phyloP scores from a whole-genome alignment of 2,329 filamentous ascomycete genomes.

The Aschersonia sp. region DNA sequence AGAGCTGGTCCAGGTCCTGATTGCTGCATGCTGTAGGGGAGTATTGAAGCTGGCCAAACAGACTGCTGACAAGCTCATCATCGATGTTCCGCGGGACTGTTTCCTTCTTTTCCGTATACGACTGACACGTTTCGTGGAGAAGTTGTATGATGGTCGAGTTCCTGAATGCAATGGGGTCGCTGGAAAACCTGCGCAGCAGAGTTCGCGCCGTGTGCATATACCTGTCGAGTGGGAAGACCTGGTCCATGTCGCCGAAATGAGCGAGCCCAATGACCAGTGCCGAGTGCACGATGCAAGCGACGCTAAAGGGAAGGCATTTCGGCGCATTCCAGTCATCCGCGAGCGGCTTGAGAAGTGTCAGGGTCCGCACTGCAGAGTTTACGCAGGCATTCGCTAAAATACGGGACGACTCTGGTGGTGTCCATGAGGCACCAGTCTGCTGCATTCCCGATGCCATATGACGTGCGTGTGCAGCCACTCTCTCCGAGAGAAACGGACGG shows the following conservation, averaged over 20 bases:
- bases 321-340: conserved; percentile 16
- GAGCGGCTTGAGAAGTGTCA: conserved; percentile 22
- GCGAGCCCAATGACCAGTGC: conserved; percentile 25
- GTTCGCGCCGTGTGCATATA: conserved; percentile 8
- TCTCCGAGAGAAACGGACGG: conserved; percentile 15
- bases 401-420: conserved; percentile 1
- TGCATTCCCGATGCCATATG: background rate
- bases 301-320: conserved; percentile 23
- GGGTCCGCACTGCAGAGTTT: conserved; percentile 14
- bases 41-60: too few relatives aligned
- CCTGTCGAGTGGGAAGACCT: conserved; percentile 10
- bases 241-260: conserved; percentile 25
- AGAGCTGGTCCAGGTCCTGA: too few relatives aligned
- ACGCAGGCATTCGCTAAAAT: conserved; percentile 13
- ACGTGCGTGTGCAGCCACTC: conserved; percentile 8
- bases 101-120: conserved; percentile 6
- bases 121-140: conserved; percentile 10
- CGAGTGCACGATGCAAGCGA: conserved; percentile 26
- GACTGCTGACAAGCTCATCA: too few relatives aligned
- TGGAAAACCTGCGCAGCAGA: conserved; percentile 8
- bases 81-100: too few relatives aligned
- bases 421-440: background rate
- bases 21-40: too few relatives aligned
- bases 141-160: conserved; percentile 10
- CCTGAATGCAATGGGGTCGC: conserved; percentile 10